Evolutionary conservation across 2,329 filamentous ascomycete species (phyloP).

Genomic region (Xylaria digitata): DNA sequence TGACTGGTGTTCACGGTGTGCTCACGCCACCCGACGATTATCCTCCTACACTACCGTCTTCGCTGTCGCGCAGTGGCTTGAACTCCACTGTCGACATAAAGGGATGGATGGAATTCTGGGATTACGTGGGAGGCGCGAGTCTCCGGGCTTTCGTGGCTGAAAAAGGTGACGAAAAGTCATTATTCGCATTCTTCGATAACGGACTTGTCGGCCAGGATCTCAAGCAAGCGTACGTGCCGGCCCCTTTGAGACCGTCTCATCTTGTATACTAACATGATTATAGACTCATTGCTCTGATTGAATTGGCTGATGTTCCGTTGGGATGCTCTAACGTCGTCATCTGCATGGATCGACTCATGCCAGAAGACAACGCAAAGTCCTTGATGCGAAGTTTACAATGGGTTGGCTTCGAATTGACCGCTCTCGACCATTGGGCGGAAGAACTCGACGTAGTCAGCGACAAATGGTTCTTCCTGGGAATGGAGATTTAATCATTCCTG

Average conservation of each 20-base stretch:
- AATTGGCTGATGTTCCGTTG: conserved; percentile 82
- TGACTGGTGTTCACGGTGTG: conserved; percentile 75
- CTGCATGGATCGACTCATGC: conserved; percentile 79
- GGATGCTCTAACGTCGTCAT: conserved; percentile 82
- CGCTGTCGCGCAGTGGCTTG: conserved; percentile 46
- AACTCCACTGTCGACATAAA: conserved; percentile 55
- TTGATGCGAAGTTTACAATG: conserved; percentile 87
- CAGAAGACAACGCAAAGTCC: conserved; percentile 70
- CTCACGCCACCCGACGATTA: conserved; percentile 65
- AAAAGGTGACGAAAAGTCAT: conserved; percentile 74
- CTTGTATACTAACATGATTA: conserved; percentile 47
- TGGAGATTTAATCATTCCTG: conserved; percentile 72
- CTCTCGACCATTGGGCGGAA: conserved; percentile 79
- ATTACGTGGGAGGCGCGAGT: conserved; percentile 84
- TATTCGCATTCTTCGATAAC: conserved; percentile 89
- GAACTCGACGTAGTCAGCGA: conserved; percentile 75
- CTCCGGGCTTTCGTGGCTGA: conserved; percentile 88
- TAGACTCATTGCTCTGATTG: conserved; percentile 89
- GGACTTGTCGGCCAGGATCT: conserved; percentile 78
- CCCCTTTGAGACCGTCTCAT: not conserved
- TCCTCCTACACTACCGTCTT: conserved; percentile 53
- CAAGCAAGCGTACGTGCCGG: conserved; percentile 78
- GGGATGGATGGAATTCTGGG: conserved; percentile 82
- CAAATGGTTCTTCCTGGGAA: conserved; percentile 86
- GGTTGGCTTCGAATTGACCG: conserved; percentile 89